phyloP scores from a whole-genome alignment of 176 grass and related monocot genomes.

The Avena sativa region DNA sequence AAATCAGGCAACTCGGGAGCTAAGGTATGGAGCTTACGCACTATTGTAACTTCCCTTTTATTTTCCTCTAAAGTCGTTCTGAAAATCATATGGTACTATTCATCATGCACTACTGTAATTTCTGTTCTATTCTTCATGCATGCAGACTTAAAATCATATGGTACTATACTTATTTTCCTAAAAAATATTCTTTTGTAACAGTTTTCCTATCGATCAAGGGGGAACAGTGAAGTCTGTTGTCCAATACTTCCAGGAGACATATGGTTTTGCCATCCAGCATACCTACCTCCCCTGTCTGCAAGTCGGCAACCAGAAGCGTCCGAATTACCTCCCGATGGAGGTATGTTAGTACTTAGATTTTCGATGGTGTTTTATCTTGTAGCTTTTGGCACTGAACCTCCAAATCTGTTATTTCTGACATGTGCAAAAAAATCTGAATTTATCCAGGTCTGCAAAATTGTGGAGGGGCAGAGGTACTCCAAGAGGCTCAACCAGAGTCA shows the following conservation, averaged over 20 bases:
- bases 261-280: constrained; percentile 90
- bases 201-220: constrained; percentile 85
- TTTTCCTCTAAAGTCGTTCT: not conserved
- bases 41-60: not conserved
- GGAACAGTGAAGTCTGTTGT: constrained; percentile 88
- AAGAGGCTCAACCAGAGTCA: constrained; percentile 88
- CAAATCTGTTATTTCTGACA: not conserved
- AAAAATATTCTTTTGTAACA: constrained; percentile 40
- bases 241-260: constrained; percentile 98
- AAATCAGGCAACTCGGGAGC: constrained; percentile 75
- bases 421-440: not conserved
- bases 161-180: not conserved
- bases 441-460: constrained; percentile 92
- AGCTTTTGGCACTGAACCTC: not conserved
- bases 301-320: constrained; percentile 86
- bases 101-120: not conserved
- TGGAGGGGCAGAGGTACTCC: constrained; percentile 92
- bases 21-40: constrained; percentile 59
- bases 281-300: constrained; percentile 84
- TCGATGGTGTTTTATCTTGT: not conserved
- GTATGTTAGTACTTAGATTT: constrained; percentile 45
- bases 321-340: constrained; percentile 99
- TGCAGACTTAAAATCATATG: not conserved
- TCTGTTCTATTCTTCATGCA: not conserved
- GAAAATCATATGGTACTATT: not conserved